Evolutionary conservation across 2,329 filamentous ascomycete genomes (phyloP).

Genomic region (Didymella pinodella): DNA sequence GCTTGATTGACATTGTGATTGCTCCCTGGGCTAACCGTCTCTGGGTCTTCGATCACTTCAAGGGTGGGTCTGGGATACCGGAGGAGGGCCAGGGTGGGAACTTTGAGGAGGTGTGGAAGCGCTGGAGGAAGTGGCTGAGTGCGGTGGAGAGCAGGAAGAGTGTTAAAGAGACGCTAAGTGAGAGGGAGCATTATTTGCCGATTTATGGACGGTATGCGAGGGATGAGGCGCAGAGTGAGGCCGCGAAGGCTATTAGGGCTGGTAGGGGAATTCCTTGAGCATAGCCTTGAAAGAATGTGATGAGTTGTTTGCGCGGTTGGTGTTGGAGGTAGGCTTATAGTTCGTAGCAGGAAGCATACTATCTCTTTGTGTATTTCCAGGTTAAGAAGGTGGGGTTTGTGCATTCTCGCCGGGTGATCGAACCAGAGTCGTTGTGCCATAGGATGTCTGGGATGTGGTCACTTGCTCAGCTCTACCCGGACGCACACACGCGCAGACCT

Average conservation of each 20-base stretch:
- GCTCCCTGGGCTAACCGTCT: conserved; percentile 76
- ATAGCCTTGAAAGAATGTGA: neutral
- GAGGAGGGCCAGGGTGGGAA: conserved; percentile 57
- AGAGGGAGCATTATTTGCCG: conserved; percentile 70
- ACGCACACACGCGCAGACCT: neutral
- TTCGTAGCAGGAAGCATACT: neutral
- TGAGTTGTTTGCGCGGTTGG: neutral
- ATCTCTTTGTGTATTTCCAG: neutral
- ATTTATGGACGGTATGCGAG: conserved; percentile 67
- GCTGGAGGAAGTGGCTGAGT: conserved; percentile 71
- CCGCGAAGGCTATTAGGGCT: conserved; percentile 61
- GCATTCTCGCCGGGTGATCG: neutral
- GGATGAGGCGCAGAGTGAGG: conserved; percentile 56
- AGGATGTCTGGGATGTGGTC: neutral
- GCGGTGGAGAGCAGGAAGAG: conserved; percentile 68
- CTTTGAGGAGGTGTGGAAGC: conserved; percentile 66
- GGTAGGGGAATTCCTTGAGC: conserved; percentile 67
- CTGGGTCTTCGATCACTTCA: conserved; percentile 79
- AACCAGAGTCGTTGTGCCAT: neutral
- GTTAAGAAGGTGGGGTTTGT: neutral
- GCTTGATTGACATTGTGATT: conserved; percentile 73
- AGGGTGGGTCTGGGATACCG: conserved; percentile 64
- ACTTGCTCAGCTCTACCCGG: neutral
- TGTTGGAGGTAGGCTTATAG: neutral
- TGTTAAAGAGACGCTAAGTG: conserved; percentile 72